Evolutionary conservation across 768 basidiomycete genomes (phyloP).

Genomic region (Lentinula sp.): DNA sequence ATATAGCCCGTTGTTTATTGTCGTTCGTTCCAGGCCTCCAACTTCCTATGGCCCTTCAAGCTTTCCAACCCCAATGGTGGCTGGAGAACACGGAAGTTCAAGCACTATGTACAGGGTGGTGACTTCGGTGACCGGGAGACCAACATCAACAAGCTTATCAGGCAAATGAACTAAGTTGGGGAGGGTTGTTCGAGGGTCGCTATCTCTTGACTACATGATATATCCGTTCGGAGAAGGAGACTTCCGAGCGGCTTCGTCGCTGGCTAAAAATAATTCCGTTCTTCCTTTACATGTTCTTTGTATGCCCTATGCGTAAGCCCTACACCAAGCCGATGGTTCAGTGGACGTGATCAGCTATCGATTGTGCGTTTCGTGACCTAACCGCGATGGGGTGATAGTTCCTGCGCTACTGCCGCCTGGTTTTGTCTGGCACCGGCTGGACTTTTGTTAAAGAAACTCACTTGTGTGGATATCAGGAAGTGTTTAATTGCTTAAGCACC

Average conservation of each 20-base stretch:
- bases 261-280: conserved; percentile 4
- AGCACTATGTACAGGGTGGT: conserved; percentile 92
- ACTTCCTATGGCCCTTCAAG: conserved; percentile 99
- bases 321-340: not conserved
- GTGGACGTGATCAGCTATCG: too few species aligned
- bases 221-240: conserved; percentile 5
- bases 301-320: conserved; percentile 10
- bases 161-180: conserved; percentile 79
- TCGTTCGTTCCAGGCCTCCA: conserved; percentile 52
- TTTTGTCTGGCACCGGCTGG: not conserved
- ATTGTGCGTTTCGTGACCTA: too few species aligned
- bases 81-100: conserved; percentile 98
- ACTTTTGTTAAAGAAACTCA: not conserved
- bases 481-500: not conserved
- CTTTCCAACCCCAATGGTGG: conserved; percentile 98
- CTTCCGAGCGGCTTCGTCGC: conserved; percentile 7
- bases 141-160: conserved; percentile 97
- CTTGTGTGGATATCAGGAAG: not conserved
- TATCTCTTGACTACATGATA: not conserved
- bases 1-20: conserved; percentile 7
- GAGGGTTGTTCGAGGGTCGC: not conserved
- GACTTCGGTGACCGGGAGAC: conserved; percentile 96
- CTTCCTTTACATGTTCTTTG: not conserved
- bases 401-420: not conserved
- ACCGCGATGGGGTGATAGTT: not conserved